Evolutionary conservation across 768 basidiomycete species (phyloP), one percentile per base, ranked within the genome.

Genomic region (Kwoniella newhampshirensis): DNA sequence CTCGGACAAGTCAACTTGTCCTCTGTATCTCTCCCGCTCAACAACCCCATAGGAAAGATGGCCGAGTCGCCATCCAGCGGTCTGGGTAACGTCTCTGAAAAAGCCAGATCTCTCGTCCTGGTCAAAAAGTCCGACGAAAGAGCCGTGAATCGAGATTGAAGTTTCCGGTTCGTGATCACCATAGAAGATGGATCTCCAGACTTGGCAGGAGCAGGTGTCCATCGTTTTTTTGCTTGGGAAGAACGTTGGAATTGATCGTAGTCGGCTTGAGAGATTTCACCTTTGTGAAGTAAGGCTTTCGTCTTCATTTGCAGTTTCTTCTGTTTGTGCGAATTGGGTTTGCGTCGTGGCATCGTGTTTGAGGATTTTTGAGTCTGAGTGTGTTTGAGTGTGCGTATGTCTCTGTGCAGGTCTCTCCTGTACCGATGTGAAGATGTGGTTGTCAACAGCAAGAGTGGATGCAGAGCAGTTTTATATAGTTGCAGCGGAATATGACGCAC

Each of bases 221-320:
- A n/a, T n/a, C 40, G 40, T n/a, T n/a, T n/a, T 25, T 48, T 56
- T 8, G 12, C 42, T 0, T 47, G 20, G n/a, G 39, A 21, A 13
- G 21, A 20, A 15, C 18, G 18, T 4, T 35, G 25, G 26, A 53
- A 35, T 26, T 43, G 25, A 26, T 50, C 35, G 25, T 58, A 42
- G 9, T 62, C 51, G 21, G 55, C 58, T 5, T 17, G 27, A 18
- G 56, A 41, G 23, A 57, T 20, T 4, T 73, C 68, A 18, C 88
- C 91, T 28, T 90, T 85, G 74, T 93, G 93, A 28, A 87, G 77
- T 3, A 91, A 91, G 21, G 91, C 86, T 67, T 88, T 89, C 46
- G 85, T 81, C 72, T 89, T 84, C 7, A 85, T 81, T 55, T 88
- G 83, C 1, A 82, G 85, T 27, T 66, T 62, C 50, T 67, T 64